These are phyloP conservation scores for Colletotrichum sublineola DNA, from an alignment of 2,329 filamentous ascomycete genomes.

Conservation along the genomic window DNA sequence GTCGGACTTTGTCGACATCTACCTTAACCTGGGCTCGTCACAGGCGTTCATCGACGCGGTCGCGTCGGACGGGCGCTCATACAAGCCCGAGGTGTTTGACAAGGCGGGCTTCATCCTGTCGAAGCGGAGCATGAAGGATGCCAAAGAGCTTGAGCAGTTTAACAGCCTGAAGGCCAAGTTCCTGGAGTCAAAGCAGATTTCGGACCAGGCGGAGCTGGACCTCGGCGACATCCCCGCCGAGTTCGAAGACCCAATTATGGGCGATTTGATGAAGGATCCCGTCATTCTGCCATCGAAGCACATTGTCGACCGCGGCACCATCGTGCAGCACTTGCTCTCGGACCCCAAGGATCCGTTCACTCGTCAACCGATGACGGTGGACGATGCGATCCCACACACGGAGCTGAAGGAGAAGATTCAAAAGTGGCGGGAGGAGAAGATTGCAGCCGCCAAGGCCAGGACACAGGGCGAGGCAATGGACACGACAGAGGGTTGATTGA, in stretches of 20 bases:
- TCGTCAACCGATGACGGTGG: conserved; percentile 70
- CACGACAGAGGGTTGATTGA: conserved; percentile 53
- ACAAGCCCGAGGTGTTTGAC: conserved; percentile 87
- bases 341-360: conserved; percentile 73
- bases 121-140: conserved; percentile 77
- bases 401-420: conserved; percentile 65
- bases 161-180: conserved; percentile 77
- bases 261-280: conserved; percentile 92
- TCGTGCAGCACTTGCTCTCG: conserved; percentile 72
- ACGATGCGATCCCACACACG: conserved; percentile 66
- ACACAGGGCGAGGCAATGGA: conserved; percentile 58
- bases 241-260: conserved; percentile 91
- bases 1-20: conserved; percentile 91
- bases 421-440: conserved; percentile 65
- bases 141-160: conserved; percentile 79
- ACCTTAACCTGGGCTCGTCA: conserved; percentile 84
- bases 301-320: conserved; percentile 72
- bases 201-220: conserved; percentile 90
- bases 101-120: conserved; percentile 79
- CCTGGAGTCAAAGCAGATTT: conserved; percentile 77
- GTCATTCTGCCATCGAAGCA: conserved; percentile 83
- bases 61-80: conserved; percentile 91
- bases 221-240: conserved; percentile 93
- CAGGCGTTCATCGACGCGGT: conserved; percentile 86
- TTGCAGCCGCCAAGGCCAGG: conserved; percentile 59